Percentiles rank a stretch among this genome's conserved stretches.
Evolutionary conservation across 768 basidiomycete genomes (phyloP).

Genomic region (Amanita rimosa): DNA sequence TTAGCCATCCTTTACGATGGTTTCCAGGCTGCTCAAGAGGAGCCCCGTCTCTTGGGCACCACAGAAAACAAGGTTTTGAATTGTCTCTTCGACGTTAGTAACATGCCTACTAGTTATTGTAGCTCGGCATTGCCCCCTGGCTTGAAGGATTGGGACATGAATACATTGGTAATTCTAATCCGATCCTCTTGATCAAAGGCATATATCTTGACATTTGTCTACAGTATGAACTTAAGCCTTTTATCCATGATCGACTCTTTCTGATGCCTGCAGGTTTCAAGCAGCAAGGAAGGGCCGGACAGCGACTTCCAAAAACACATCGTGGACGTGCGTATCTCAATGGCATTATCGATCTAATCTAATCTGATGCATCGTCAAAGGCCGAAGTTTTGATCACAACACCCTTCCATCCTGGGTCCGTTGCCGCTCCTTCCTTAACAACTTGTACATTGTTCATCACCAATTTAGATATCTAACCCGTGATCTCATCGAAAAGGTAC

Average conservation of each 20-base stretch:
- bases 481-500: conserved; percentile 58
- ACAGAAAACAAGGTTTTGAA: conserved; percentile 59
- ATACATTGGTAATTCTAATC: conserved; percentile 40
- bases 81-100: background rate
- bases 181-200: background rate
- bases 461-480: conserved; percentile 52
- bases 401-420: conserved; percentile 70
- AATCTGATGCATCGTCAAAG: conserved; percentile 20
- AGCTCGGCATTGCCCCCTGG: conserved; percentile 70
- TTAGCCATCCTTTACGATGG: conserved; percentile 70
- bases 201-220: background rate
- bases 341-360: conserved; percentile 6
- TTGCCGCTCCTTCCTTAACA: background rate
- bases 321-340: conserved; percentile 44
- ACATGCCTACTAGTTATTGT: conserved; percentile 3
- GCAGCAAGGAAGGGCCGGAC: conserved; percentile 74
- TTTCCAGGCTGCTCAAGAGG: conserved; percentile 49
- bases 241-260: background rate
- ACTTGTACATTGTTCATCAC: background rate
- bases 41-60: conserved; percentile 71
- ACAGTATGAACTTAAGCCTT: background rate
- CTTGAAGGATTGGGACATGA: conserved; percentile 66
- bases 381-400: conserved; percentile 77
- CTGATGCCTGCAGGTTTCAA: conserved; percentile 41
- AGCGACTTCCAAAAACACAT: conserved; percentile 80